Evolutionary conservation across 192 early-diverging fungal species (phyloP).

Genomic region (Coemansia sp.): DNA sequence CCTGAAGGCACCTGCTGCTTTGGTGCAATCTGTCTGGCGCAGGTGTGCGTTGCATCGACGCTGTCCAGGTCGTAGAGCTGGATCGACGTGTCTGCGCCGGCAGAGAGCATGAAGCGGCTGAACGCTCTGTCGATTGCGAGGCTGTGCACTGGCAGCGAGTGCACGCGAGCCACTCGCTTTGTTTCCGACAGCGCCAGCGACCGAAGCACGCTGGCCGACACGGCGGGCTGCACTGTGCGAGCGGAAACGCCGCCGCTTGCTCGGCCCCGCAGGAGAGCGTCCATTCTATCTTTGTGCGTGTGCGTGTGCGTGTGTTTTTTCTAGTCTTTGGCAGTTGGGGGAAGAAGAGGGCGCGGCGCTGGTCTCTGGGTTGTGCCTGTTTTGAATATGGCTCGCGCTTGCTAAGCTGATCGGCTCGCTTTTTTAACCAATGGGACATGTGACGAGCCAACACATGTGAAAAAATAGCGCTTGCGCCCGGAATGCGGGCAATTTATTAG

Average conservation of each 20-base stretch:
- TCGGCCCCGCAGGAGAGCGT: conserved; percentile 17
- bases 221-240: conserved; percentile 5
- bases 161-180: conserved; percentile 28
- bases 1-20: conserved; percentile 19
- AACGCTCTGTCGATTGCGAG: conserved; percentile 33
- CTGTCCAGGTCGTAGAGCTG: conserved; percentile 47
- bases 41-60: background rate
- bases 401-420: background rate
- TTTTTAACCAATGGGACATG: background rate
- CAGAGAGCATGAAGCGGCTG: conserved; percentile 32
- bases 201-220: conserved; percentile 19
- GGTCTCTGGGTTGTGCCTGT: no score
- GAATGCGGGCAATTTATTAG: background rate
- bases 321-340: background rate
- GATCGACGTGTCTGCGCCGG: conserved; percentile 43
- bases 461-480: conserved; percentile 1
- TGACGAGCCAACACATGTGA: background rate
- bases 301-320: background rate
- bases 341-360: background rate
- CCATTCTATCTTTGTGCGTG: conserved; percentile 6
- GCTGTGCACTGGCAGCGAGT: conserved; percentile 36
- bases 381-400: no score
- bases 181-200: conserved; percentile 31
- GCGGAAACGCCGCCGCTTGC: conserved; percentile 10
- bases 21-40: conserved; percentile 21